These are phyloP conservation scores for Dactylellina parvicollis DNA, from an alignment of 2,329 filamentous ascomycete species.

Conservation along the genomic window DNA sequence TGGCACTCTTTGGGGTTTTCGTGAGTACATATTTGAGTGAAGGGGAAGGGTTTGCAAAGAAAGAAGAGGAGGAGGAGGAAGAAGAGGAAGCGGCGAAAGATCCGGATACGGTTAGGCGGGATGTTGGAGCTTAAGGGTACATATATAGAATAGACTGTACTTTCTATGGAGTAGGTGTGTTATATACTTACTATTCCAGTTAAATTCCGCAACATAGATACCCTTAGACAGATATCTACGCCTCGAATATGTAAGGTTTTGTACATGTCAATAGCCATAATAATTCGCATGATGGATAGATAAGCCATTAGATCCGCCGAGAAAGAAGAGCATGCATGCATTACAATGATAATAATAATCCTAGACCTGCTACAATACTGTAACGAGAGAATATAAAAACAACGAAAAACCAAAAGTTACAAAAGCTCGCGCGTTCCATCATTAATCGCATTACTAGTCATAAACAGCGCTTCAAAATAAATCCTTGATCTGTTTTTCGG, in stretches of 20 bases:
- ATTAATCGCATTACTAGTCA: neutral
- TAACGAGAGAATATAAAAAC: neutral
- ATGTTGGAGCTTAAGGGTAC: neutral
- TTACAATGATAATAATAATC: neutral
- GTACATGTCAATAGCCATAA: no score
- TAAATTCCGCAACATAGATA: neutral
- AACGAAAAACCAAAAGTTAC: neutral
- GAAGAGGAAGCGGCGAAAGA: slow-evolving; percentile 26
- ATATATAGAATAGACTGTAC: neutral
- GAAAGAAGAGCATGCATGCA: neutral
- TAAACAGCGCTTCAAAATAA: slow-evolving; percentile 13
- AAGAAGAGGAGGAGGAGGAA: slow-evolving; percentile 45
- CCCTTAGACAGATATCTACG: no score
- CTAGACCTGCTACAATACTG: neutral
- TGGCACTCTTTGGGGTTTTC: slow-evolving; percentile 58
- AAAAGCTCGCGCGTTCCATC: neutral
- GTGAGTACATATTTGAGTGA: slow-evolving; percentile 55
- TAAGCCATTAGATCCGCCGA: neutral
- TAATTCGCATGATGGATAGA: no score
- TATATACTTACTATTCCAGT: neutral
- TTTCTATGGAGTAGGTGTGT: neutral
- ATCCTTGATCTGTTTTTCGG: slow-evolving; percentile 23
- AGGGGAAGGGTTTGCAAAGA: slow-evolving; percentile 53
- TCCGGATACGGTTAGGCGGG: neutral
- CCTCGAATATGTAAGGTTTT: neutral